A percentile compares a stretch with the other conserved stretches of the same genome.
Conservation (phyloP, 352 stramenopile species). For the Phytophthora pini region DNA sequence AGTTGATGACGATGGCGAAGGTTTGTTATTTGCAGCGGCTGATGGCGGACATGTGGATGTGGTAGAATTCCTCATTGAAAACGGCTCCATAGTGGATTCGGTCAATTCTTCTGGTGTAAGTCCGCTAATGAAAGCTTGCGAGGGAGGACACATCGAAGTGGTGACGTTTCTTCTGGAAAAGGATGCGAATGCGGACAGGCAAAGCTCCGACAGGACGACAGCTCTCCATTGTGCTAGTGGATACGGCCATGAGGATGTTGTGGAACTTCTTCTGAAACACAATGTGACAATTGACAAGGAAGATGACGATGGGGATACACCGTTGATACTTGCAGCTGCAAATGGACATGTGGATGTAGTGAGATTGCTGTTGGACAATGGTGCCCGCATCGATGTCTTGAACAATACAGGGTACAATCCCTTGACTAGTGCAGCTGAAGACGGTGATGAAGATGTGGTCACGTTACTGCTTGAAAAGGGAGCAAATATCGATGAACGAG, state of each 20-base stretch:
- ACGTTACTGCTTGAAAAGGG: constrained; percentile 14
- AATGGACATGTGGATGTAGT: constrained; percentile 7
- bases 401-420: constrained; percentile 2
- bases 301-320: constrained; percentile 6
- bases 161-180: constrained; percentile 4
- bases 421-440: constrained; percentile 4
- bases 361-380: constrained; percentile 1
- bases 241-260: neutral
- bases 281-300: neutral
- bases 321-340: constrained; percentile 6
- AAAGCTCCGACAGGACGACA: neutral
- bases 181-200: neutral
- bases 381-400: neutral
- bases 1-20: constrained; percentile 1
- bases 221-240: constrained; percentile 1
- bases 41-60: neutral
- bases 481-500: constrained; percentile 6
- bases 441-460: constrained; percentile 3
- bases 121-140: neutral
- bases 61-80: constrained; percentile 2
- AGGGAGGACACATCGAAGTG: neutral
- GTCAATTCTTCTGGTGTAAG: neutral
- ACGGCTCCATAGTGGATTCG: neutral
- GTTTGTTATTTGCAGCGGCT: neutral
- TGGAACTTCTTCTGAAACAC: constrained; percentile 1